Conservation (phyloP, 495 filamentous ascomycete genomes). For the Chaetomidium leptoderma region DNA sequence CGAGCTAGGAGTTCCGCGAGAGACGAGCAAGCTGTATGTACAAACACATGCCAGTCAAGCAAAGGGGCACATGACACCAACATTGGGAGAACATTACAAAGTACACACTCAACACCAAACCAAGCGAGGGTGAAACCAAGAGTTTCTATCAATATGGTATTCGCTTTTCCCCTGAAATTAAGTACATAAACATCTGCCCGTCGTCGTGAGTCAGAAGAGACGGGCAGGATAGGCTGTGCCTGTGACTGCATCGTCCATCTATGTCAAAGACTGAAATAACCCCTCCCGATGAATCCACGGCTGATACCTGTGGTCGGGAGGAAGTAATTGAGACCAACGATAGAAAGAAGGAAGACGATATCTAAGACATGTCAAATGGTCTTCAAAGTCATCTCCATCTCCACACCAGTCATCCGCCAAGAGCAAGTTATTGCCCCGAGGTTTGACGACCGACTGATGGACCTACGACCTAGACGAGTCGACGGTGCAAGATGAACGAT, state of each 20-base stretch:
- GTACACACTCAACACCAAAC: too few relatives aligned
- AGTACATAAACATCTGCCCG: conserved; percentile 4
- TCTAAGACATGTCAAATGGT: neutral
- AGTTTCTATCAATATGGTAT: neutral
- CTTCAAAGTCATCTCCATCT: neutral
- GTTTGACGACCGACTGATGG: neutral
- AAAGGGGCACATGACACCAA: too few relatives aligned
- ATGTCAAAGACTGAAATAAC: neutral
- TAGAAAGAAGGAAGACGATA: neutral
- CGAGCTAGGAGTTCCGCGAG: too few relatives aligned
- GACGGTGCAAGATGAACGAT: neutral
- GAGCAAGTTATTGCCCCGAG: neutral
- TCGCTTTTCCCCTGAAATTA: conserved; percentile 14
- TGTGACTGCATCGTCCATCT: neutral
- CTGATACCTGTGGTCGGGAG: neutral
- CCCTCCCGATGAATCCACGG: neutral
- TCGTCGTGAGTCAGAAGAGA: neutral
- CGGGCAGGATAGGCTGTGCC: neutral
- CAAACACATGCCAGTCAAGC: too few relatives aligned
- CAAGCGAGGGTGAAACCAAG: neutral
- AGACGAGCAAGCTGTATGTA: too few relatives aligned
- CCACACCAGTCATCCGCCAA: neutral
- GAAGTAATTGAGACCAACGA: neutral
- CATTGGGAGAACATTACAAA: neutral
- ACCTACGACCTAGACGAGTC: neutral